These are phyloP conservation scores for Silybum marianum DNA, from an alignment of 129 eudicot species.

Conservation along the genomic window DNA sequence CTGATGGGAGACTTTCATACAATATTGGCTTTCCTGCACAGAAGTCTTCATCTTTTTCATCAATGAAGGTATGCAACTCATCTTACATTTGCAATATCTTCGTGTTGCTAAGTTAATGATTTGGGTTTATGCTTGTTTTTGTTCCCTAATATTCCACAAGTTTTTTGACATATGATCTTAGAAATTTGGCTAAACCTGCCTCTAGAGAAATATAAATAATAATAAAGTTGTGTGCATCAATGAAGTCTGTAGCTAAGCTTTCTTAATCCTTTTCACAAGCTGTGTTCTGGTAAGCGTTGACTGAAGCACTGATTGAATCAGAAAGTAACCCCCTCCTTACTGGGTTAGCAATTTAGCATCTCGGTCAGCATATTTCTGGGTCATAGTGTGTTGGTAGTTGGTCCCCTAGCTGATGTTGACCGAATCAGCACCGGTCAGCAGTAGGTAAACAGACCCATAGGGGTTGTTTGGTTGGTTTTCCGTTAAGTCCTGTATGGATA, in stretches of 20 bases:
- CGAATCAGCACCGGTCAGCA: not conserved
- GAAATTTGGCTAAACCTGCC: not conserved
- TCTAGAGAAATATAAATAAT: too few relatives aligned
- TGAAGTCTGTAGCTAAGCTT: not conserved
- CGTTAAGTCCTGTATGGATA: too few relatives aligned
- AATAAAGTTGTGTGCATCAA: not conserved
- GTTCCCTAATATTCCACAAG: not conserved
- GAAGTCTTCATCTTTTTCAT: constrained; percentile 42
- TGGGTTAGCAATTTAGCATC: not conserved
- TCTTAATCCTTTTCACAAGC: too few relatives aligned
- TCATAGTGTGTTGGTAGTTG: not conserved
- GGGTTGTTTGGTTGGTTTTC: too few relatives aligned
- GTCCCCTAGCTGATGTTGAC: not conserved
- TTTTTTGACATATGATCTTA: not conserved
- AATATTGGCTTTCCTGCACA: constrained; percentile 62
- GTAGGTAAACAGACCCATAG: not conserved
- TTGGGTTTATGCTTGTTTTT: not conserved
- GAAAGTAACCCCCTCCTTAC: not conserved
- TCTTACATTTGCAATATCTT: not conserved
- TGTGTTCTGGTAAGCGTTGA: not conserved
- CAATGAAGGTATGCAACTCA: constrained; percentile 48
- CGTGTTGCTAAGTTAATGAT: not conserved
- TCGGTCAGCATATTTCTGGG: not conserved
- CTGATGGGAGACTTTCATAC: constrained; percentile 70
- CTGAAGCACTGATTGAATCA: not conserved